Conservation (phyloP, 768 basidiomycete species). For the Ephemerocybe angulata region DNA sequence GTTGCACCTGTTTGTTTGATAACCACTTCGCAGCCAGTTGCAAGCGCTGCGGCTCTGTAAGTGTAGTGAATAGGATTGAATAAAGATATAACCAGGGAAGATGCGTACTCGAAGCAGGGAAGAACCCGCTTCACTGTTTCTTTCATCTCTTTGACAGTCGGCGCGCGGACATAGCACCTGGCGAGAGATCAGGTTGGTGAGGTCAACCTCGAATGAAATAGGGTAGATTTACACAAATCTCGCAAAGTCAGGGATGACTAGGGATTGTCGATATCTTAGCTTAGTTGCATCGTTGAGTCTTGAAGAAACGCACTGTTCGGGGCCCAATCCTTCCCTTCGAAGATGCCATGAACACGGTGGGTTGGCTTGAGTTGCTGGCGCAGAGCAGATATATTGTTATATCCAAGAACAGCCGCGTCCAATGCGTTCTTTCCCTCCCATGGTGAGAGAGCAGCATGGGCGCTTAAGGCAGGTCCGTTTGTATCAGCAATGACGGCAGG, state of each 20-base stretch:
- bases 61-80: background rate
- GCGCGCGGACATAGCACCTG: slow-evolving; percentile 74
- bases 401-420: slow-evolving; percentile 82
- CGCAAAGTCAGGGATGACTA: slow-evolving; percentile 81
- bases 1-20: slow-evolving; percentile 31
- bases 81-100: no score
- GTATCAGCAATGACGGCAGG: background rate
- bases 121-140: slow-evolving; percentile 56
- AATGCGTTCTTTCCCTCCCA: slow-evolving; percentile 85
- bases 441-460: slow-evolving; percentile 74
- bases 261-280: no score
- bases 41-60: slow-evolving; percentile 59
- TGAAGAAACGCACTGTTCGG: no score
- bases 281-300: no score
- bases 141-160: slow-evolving; percentile 57
- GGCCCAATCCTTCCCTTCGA: slow-evolving; percentile 73
- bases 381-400: slow-evolving; percentile 72
- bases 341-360: slow-evolving; percentile 76
- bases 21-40: slow-evolving; percentile 58
- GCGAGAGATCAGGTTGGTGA: background rate
- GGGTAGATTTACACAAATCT: slow-evolving; percentile 66
- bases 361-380: slow-evolving; percentile 80
- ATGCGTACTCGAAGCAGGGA: slow-evolving; percentile 69
- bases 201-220: no score
- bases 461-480: slow-evolving; percentile 42